Evolutionary conservation across 805 yeast genomes (phyloP).

Genomic region (Komagataella phaffii): DNA sequence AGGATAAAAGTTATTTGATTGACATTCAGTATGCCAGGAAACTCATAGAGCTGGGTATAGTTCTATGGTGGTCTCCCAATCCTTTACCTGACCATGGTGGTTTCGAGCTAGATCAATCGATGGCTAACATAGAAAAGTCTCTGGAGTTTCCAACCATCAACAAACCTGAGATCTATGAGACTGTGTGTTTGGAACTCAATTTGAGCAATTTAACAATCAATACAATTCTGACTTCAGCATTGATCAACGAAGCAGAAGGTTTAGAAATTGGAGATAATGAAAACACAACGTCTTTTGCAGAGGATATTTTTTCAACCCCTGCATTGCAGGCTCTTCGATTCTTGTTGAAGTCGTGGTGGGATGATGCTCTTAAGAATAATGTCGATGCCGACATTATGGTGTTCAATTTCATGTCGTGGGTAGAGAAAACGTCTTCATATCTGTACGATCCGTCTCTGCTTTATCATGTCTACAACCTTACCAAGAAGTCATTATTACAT

Average conservation of each 20-base stretch:
- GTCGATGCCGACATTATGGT: constrained; percentile 73
- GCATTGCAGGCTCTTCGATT: constrained; percentile 59
- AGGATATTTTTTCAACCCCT: constrained; percentile 69
- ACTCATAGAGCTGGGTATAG: constrained; percentile 46
- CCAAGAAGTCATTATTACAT: constrained; percentile 73
- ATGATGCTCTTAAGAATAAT: constrained; percentile 59
- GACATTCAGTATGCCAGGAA: constrained; percentile 82
- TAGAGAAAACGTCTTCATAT: constrained; percentile 57
- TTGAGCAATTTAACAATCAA: constrained; percentile 74
- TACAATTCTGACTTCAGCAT: constrained; percentile 72
- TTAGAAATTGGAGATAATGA: constrained; percentile 49
- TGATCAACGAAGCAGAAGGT: constrained; percentile 83
- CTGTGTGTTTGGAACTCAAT: constrained; percentile 66
- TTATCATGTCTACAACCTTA: constrained; percentile 77
- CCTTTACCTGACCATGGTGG: constrained; percentile 84
- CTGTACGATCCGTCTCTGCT: constrained; percentile 70
- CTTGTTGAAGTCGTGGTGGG: constrained; percentile 89
- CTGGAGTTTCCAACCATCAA: constrained; percentile 61
- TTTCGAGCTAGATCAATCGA: constrained; percentile 39
- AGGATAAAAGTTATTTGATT: constrained; percentile 63
- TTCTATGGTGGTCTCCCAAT: constrained; percentile 88
- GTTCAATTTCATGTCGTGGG: constrained; percentile 76
- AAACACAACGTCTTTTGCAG: constrained; percentile 38
- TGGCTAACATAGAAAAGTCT: constrained; percentile 32
- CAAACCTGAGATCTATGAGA: constrained; percentile 66